Evolutionary conservation across 257 asterid genomes (phyloP).

Genomic region (Ligustrum vulgare): DNA sequence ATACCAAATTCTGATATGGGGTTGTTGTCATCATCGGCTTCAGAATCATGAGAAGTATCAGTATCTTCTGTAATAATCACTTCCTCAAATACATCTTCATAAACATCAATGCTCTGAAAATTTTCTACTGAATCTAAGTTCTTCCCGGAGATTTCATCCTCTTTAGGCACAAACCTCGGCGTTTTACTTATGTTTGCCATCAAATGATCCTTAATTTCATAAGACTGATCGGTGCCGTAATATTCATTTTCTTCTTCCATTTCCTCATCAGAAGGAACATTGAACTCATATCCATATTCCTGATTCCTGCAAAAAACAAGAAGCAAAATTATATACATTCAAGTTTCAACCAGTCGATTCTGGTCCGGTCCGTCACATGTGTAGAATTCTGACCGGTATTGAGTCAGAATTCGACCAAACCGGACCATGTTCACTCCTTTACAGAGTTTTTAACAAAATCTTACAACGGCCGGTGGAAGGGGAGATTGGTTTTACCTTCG

Average conservation of each 20-base stretch:
- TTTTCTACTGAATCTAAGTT: conserved; percentile 21
- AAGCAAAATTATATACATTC: not conserved
- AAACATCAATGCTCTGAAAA: conserved; percentile 23
- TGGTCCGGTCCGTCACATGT: not conserved
- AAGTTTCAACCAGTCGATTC: not conserved
- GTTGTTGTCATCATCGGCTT: conserved; percentile 26
- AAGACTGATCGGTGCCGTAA: conserved; percentile 17
- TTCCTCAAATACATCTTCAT: conserved; percentile 34
- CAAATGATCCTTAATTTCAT: conserved; percentile 23
- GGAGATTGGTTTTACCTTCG: conserved; percentile 46
- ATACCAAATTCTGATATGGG: conserved; percentile 43
- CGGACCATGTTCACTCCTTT: not conserved
- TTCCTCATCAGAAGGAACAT: conserved; percentile 58
- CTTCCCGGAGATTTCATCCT: not conserved
- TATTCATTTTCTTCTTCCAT: conserved; percentile 27
- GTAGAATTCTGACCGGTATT: not conserved
- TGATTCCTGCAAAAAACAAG: conserved; percentile 43
- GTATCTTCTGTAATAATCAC: conserved; percentile 41
- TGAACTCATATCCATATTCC: conserved; percentile 46
- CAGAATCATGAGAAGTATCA: conserved; percentile 38
- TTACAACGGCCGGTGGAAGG: not conserved
- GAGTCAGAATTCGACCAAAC: not conserved
- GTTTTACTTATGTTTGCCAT: conserved; percentile 22
- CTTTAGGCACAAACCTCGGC: conserved; percentile 9
- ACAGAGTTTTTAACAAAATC: not conserved